Base-by-base conservation (phyloP, 148 eudicot species). In the Vaccinium macrocarpon region DNA sequence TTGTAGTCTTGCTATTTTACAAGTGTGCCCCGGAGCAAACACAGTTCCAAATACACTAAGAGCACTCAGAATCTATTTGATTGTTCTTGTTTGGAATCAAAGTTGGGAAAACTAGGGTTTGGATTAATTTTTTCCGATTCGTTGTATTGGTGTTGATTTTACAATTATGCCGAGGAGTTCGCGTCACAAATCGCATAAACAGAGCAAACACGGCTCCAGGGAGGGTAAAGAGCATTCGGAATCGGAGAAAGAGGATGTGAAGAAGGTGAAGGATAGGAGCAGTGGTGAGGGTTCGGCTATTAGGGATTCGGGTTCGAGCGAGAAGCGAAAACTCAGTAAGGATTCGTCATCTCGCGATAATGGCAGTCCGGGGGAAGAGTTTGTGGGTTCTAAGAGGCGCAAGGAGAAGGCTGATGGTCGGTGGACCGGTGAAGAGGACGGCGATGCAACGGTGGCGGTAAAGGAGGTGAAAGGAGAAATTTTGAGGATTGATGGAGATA, bases 151-250 rank as follows among this genome's bases (percentile, higher is more conserved):
- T 62, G 2, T 16, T 23, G 14, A 13, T 48, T 50, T 19, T 35
- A 66, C 76, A 82, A 89, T 25, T 79, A 96, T 94, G 99, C 95
- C 99, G 83, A 90, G 91, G 81, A 94, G 98, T 90, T 96, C 97
- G 82, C 88, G 96, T 81, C 97, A 94, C 81, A 96, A 96, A 91
- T 96, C 97, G 82, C 92, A 89, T 76, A 89, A 84, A 81, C 90
- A 87, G 57, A 96, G 97, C 85, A 96, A 94, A 82, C 95, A 93
- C 78, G 90, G 92, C 84, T 88, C 93, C 32, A 89, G 87, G 71
- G 95, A 91, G 64, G 84, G 78, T 42, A 91, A 81, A 83, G 98
- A 94, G 46, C 90, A 88, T 81, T 96, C 97, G 53, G 97, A 92
- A 78, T 89, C 98, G 16, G 99, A 95, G 71, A 64, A 64, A 25